Evolutionary conservation across 2,329 filamentous ascomycete genomes (phyloP), one percentile per base, ranked within the genome.

Genomic region (Alternaria ventricosa): DNA sequence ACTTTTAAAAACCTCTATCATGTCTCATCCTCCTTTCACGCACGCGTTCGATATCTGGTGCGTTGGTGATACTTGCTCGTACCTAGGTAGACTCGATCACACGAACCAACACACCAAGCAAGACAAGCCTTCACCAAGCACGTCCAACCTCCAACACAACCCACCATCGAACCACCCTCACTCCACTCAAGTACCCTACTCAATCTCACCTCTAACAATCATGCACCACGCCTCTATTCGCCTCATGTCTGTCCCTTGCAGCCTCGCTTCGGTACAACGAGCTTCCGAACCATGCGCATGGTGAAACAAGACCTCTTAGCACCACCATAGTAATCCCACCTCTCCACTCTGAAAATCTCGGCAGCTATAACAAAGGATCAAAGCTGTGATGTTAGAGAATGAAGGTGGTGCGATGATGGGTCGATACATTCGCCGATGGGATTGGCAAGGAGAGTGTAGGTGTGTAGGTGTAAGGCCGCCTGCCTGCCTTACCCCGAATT

Each of bases 131-230:
- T 25, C 4, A 25, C 20, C 30, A 53, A 22, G 43, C 12, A 36
- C 23, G 20, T n/a, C 30, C 28, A 23, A 33, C 28, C 33, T 22
- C 4, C 10, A 23, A 53, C 11, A 15, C 15, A 18, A 18, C 36
- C 36, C 55, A 49, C 23, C 10, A 60, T 60, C 58, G 58, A 50
- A 60, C 30, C 41, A 60, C 30, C 9, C n/a, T 60, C 51, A 46
- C 47, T 49, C 58, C 43, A 60, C 51, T 12, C 6, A n/a, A 22
- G 6, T n/a, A 44, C 23, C 23, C 7, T 13, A 6, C 7, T 36
- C 23, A 49, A n/a, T 53, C 20, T 33, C 13, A 22, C 22, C 49
- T 53, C 49, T 51, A 22, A 33, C 28, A 23, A 10, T 15, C 13
- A 36, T 33, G 28, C 49, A 36, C 18, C 20, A 36, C 33, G 33